Percentiles rank a stretch among this genome's conserved stretches.
These are phyloP conservation scores for Monilinia fructicola DNA, from an alignment of 2,329 filamentous ascomycete genomes.

Conservation along the genomic window DNA sequence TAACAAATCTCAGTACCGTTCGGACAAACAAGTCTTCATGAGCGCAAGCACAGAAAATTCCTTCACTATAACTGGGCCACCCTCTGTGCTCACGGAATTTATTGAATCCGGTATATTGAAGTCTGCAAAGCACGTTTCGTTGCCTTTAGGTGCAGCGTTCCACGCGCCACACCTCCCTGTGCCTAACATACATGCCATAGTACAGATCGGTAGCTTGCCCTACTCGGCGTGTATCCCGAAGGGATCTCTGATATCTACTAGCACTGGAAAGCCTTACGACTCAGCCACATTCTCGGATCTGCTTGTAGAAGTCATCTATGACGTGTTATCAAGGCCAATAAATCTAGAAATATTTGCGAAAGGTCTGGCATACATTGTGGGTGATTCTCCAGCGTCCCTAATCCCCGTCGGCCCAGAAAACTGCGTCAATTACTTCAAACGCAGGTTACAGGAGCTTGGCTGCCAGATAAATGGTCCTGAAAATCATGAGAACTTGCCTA, in stretches of 20 bases:
- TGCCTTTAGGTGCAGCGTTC: neutral
- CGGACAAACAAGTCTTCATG: neutral
- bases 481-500: neutral
- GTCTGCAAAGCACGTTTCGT: neutral
- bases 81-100: neutral
- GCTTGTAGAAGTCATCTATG: neutral
- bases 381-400: neutral
- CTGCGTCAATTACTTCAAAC: neutral
- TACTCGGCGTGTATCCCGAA: neutral
- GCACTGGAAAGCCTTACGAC: neutral
- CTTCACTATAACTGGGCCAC: neutral
- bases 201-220: neutral
- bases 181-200: neutral
- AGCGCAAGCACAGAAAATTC: neutral
- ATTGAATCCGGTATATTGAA: neutral
- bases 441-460: neutral
- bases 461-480: neutral
- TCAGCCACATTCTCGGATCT: neutral
- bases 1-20: neutral
- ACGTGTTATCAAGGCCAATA: neutral
- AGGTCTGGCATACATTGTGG: neutral
- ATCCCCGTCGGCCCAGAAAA: neutral
- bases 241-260: neutral
- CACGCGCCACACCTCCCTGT: neutral
- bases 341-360: neutral